Conservation (phyloP, 1,139 yeast species). For the Entelexis sorbosivorans region DNA sequence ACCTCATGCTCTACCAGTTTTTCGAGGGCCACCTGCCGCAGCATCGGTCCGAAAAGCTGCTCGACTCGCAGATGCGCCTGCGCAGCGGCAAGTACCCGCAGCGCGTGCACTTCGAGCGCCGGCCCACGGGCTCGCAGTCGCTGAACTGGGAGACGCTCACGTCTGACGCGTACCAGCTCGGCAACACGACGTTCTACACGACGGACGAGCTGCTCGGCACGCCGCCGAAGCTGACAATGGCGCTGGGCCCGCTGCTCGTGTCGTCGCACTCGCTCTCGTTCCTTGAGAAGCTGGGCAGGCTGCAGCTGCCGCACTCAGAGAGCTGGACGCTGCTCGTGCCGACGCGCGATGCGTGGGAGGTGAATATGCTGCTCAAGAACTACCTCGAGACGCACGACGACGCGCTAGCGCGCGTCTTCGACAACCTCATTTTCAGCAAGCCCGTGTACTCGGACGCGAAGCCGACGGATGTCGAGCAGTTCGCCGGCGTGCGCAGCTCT, state of each 20-base stretch:
- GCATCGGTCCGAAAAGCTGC: constrained; percentile 26
- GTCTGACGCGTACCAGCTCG: constrained; percentile 34
- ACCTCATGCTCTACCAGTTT: constrained; percentile 47
- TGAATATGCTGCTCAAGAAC: constrained; percentile 48
- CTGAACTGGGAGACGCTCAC: constrained; percentile 41
- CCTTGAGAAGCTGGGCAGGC: constrained; percentile 40
- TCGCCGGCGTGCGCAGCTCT: constrained; percentile 33
- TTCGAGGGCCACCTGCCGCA: constrained; percentile 40
- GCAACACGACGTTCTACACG: constrained; percentile 52
- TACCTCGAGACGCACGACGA: constrained; percentile 47
- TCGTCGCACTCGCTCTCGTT: constrained; percentile 44
- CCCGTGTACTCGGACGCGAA: constrained; percentile 57
- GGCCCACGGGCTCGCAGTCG: constrained; percentile 31
- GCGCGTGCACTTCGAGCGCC: constrained; percentile 24
- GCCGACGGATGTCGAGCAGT: constrained; percentile 25
- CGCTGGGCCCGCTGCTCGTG: constrained; percentile 45
- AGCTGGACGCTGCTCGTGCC: constrained; percentile 79
- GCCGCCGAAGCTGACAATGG: constrained; percentile 44
- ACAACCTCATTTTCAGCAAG: constrained; percentile 50
- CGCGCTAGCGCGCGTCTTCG: constrained; percentile 43
- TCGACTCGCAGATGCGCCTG: constrained; percentile 31
- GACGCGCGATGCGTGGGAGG: constrained; percentile 64
- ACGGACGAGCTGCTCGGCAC: constrained; percentile 48
- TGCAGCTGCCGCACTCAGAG: constrained; percentile 37
- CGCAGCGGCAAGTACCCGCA: constrained; percentile 33